Base-by-base conservation (phyloP, 768 basidiomycete species). In the Daedalea quercina region DNA sequence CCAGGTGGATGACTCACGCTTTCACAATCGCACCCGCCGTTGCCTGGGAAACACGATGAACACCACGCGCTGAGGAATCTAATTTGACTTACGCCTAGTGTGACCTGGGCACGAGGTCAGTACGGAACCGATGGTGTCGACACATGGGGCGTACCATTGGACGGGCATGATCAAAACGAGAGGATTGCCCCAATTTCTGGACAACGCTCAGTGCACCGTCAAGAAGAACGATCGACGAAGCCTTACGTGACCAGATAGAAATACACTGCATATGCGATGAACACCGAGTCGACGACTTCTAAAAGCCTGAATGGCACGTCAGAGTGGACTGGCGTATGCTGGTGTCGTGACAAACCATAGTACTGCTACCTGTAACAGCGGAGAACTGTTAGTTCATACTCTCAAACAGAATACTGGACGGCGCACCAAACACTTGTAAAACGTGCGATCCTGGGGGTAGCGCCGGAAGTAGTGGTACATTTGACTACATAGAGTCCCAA, bases 11-110 rank as follows among this genome's bases (percentile, higher is more conserved):
- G 22, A 68, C 78, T 44, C 52, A 82, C 81, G 69, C 62, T 68
- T 80, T 81, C 34, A 84, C 82, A n/a, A 80, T 65, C 3, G 70
- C 70, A 1, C 77, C 82, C 22, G 78, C 74, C n/a, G 81, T 45
- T 1, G 77, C 74, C 81, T 84, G 47, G 6, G 28, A 12, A 62
- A 44, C 44, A 41, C 51, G 54, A 67, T 46, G 17, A 45, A 47
- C n/a, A 20, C 42, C 34, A 37, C 28, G 15, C 31, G 33, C 35
- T 42, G 60, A 22, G 54, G 47, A 42, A 35, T 22, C 43, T 33
- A 9, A 40, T 40, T 9, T 13, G 4, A 57, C 65, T 49, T 35
- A 67, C 64, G 13, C 64, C 65, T 6, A 66, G 50, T 17, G 57
- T 56, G 22, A 66, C 61, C 61, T 65, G 63, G 49, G 40, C 12